phyloP scores from a whole-genome alignment of 164 flowering plant genomes.

The Tetrastigma voinierianum region DNA sequence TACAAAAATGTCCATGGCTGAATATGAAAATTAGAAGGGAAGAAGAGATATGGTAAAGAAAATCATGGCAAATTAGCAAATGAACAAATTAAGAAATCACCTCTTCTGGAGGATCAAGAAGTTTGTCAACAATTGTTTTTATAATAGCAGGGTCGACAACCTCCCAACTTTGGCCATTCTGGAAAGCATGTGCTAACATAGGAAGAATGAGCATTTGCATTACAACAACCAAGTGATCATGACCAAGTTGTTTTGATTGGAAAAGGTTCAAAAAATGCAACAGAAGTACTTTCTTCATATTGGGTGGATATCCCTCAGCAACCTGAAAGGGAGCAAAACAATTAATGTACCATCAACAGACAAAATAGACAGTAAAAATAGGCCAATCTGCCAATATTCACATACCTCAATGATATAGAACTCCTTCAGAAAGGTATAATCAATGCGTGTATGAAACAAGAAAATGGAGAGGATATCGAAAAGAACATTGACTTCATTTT shows the following conservation, averaged over 20 bases:
- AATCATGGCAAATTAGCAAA: not conserved
- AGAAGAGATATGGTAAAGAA: not conserved
- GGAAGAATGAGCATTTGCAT: conserved; percentile 99
- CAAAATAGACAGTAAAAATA: not conserved
- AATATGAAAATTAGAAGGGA: not conserved
- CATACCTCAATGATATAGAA: conserved; percentile 95
- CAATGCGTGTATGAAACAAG: conserved; percentile 81
- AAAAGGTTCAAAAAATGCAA: conserved; percentile 80
- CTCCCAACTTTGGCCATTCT: conserved; percentile 93
- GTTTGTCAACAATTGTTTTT: conserved; percentile 93
- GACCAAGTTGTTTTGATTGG: conserved; percentile 85
- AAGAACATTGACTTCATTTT: conserved; percentile 79
- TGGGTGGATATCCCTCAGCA: conserved; percentile 90
- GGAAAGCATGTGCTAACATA: conserved; percentile 93
- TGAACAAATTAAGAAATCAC: conserved; percentile 28
- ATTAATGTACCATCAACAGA: not conserved
- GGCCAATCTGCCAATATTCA: not conserved
- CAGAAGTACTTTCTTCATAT: conserved; percentile 79
- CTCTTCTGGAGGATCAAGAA: conserved; percentile 99
- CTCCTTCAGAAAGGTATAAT: conserved; percentile 97
- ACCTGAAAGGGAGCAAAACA: conserved; percentile 48
- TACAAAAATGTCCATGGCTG: not conserved
- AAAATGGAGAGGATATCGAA: conserved; percentile 96
- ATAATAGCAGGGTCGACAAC: conserved; percentile 82
- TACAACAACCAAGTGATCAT: conserved; percentile 86